Evolutionary conservation across 352 stramenopile species (phyloP).

Genomic region (Hyaloperonospora brassicae): DNA sequence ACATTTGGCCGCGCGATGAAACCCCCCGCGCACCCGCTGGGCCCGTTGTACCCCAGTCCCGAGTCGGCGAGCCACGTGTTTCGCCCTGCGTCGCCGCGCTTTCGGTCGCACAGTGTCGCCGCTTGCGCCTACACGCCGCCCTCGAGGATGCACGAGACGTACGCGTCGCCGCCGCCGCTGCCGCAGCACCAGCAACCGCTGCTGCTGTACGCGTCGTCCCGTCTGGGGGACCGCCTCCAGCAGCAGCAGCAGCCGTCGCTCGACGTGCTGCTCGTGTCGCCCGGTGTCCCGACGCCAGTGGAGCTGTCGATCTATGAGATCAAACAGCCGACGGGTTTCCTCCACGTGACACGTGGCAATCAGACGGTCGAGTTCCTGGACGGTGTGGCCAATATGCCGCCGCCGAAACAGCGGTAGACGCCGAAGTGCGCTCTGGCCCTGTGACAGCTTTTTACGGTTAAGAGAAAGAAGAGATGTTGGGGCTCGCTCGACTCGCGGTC

Average conservation of each 20-base stretch:
- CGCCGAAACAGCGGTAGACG: constrained; percentile 47
- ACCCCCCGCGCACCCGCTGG: constrained; percentile 11
- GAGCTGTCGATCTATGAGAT: constrained; percentile 82
- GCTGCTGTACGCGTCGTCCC: no score
- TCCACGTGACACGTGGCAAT: constrained; percentile 74
- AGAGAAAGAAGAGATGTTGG: constrained; percentile 10
- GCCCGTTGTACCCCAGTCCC: constrained; percentile 7
- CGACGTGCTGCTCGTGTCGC: constrained; percentile 59
- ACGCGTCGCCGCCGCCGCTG: constrained; percentile 46
- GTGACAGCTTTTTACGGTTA: constrained; percentile 24
- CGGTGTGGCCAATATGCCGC: constrained; percentile 75
- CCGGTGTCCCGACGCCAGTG: constrained; percentile 58
- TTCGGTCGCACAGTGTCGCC: constrained; percentile 25
- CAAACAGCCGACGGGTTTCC: constrained; percentile 73
- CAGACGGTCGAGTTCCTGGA: constrained; percentile 80
- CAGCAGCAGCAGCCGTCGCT: constrained; percentile 29
- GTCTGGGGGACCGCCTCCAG: constrained; percentile 4
- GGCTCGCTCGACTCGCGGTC: no score
- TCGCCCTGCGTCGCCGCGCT: constrained; percentile 21
- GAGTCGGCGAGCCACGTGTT: constrained; percentile 19
- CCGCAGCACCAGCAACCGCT: constrained; percentile 22
- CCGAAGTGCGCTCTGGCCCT: constrained; percentile 6
- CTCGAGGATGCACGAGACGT: constrained; percentile 57
- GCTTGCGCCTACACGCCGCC: constrained; percentile 42
- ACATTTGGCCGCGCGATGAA: constrained; percentile 35